Percentiles rank a stretch among this genome's conserved stretches.
Evolutionary conservation across 2,329 filamentous ascomycete genomes (phyloP).

Genomic region (Fusarium begoniae): DNA sequence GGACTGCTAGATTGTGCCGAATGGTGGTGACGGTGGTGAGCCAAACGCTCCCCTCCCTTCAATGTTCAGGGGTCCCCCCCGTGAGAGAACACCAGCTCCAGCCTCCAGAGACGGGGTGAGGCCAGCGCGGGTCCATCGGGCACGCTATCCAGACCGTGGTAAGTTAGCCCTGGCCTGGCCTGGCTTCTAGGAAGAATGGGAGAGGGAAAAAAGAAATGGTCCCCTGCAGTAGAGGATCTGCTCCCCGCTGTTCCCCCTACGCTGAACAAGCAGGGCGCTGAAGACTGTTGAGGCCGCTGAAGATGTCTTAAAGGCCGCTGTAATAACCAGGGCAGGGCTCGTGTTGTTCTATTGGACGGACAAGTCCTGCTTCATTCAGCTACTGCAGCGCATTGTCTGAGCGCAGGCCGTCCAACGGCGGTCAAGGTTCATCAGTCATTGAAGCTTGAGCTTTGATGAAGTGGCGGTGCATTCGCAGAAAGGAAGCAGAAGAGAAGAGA

Average conservation of each 20-base stretch:
- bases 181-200: neutral
- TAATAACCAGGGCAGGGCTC: constrained; percentile 15
- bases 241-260: constrained; percentile 11
- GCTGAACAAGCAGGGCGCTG: constrained; percentile 18
- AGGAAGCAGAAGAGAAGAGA: neutral
- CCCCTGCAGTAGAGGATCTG: constrained; percentile 36
- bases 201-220: neutral
- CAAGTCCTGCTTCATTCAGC: constrained; percentile 1
- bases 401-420: constrained; percentile 1
- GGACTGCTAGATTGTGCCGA: constrained; percentile 28
- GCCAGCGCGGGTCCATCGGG: constrained; percentile 23
- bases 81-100: neutral
- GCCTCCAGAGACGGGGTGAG: constrained; percentile 14
- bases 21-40: constrained; percentile 37
- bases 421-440: neutral
- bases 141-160: neutral
- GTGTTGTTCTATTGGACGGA: constrained; percentile 24
- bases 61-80: constrained; percentile 25
- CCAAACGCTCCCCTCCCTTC: constrained; percentile 20
- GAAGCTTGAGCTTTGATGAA: neutral
- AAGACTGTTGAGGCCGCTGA: constrained; percentile 25
- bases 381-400: constrained; percentile 23
- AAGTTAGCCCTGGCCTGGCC: neutral
- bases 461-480: neutral
- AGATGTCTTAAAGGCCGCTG: constrained; percentile 26